Percentiles rank a stretch among this genome's conserved stretches.
These are phyloP conservation scores for Citrullus amarus DNA, from an alignment of 306 rosid species.

Conservation along the genomic window DNA sequence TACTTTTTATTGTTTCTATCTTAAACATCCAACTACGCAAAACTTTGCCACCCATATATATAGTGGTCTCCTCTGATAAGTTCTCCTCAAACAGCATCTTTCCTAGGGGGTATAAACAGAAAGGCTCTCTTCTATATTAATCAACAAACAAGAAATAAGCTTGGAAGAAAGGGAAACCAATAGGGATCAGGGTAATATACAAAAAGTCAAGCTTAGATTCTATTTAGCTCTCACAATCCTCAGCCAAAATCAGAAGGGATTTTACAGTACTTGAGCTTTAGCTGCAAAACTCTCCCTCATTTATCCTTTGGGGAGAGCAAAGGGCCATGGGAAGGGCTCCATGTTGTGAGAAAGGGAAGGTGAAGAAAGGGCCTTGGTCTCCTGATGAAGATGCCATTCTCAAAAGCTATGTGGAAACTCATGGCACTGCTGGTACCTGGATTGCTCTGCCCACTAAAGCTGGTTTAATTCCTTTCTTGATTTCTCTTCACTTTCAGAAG, in stretches of 20 bases:
- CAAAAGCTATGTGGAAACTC: slow-evolving; percentile 39
- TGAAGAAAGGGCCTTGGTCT: slow-evolving; percentile 91
- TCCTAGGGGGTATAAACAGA: background rate
- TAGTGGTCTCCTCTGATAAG: too few relatives aligned
- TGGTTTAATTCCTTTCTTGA: slow-evolving; percentile 24
- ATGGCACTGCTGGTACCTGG: slow-evolving; percentile 78
- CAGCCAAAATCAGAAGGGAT: background rate
- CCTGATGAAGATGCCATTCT: slow-evolving; percentile 81
- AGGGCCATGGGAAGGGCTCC: slow-evolving; percentile 81
- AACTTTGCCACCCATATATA: too few relatives aligned
- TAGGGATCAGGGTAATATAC: background rate
- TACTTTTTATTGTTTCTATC: too few relatives aligned
- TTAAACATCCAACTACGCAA: too few relatives aligned
- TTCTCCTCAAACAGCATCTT: background rate
- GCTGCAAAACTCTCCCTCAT: background rate
- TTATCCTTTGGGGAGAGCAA: background rate
- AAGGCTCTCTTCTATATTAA: background rate
- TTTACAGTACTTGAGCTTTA: background rate
- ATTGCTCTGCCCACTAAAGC: slow-evolving; percentile 76
- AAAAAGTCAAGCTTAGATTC: background rate
- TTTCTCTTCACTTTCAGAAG: slow-evolving; percentile 1
- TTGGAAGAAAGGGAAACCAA: background rate
- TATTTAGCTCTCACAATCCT: background rate
- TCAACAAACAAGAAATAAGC: background rate
- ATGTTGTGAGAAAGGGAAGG: slow-evolving; percentile 82